Base-by-base conservation (phyloP, 345 rosid genomes). In the Hypericum perforatum region DNA sequence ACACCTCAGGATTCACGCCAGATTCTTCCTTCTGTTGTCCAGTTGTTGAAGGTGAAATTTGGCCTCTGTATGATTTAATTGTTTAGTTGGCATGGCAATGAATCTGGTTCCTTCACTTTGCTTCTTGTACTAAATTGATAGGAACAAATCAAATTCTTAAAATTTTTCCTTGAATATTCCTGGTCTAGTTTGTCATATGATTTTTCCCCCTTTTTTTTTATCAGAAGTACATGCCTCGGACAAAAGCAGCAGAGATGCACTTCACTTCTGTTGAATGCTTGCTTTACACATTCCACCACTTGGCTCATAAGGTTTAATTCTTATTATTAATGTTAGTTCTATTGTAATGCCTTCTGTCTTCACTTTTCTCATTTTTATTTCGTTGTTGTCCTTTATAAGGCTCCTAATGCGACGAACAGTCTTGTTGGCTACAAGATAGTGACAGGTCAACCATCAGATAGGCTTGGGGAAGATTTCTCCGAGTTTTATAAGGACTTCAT, bases 391-490 rank as follows among this genome's bases (percentile, higher is more conserved):
- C 37, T 62, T 52, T 15, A 58, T 44, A 64, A 79, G 99, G 99
- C 89, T 65, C 99, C 99, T 11, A 94, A 94, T 79, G 95, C 99
- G 37, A 79, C 95, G 54, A 94, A 94, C 67, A 75, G 95, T 70
- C 70, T 94, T 41, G 89, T 97, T 53, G 99, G 97, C 54, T 89
- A 94, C 76, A 86, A 86, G 70, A 85, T 91, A 65, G 98, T 91
- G 67, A 87, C 96, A 11, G 96, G 96, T 36, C 95, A 91, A 69
- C 98, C 98, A 59, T 91, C 98, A 53, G 96, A 91, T 60, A 78
- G 95, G 76, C 83, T 91, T 39, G 98, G 98, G 55, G 96, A 91
- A 76, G 92, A 87, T 70, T 94, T 94, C 79, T 84, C 92, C n/a
- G 99, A 86, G 74, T 57, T 65, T 37, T 71, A 73, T 70, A 89